phyloP scores from a whole-genome alignment of 1,284 basidiomycete species.

The Phenoliferia sp. region DNA sequence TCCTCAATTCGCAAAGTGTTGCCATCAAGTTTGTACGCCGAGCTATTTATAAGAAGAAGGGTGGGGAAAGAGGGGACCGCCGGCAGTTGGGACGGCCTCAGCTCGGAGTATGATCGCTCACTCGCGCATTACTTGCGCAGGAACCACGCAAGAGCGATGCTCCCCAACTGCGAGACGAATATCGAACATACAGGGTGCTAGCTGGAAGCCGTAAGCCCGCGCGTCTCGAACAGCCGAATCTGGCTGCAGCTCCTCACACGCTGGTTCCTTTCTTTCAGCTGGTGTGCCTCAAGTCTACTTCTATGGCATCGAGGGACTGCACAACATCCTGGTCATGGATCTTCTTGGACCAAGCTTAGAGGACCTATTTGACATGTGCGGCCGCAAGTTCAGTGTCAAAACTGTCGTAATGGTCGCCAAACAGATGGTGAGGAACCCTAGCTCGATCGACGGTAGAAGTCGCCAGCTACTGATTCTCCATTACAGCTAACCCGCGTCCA shows the following conservation, averaged over 20 bases:
- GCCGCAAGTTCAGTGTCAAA: constrained; percentile 88
- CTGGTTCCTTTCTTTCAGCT: constrained; percentile 6
- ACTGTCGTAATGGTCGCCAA: constrained; percentile 95
- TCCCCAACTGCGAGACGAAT: constrained; percentile 92
- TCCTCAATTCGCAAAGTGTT: constrained; percentile 90
- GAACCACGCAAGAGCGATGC: constrained; percentile 95
- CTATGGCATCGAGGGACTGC: constrained; percentile 94
- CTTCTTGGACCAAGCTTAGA: constrained; percentile 87
- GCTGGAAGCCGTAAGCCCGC: constrained; percentile 72
- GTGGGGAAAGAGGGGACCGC: no score
- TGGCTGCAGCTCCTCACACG: not conserved
- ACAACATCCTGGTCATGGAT: constrained; percentile 96
- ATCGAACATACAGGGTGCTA: constrained; percentile 92
- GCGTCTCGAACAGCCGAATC: not conserved
- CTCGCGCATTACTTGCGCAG: constrained; percentile 46
- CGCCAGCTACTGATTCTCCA: no score
- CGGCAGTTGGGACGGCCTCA: no score
- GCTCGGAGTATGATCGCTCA: constrained; percentile 42
- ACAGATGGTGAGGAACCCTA: constrained; percentile 71
- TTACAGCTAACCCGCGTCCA: constrained; percentile 84
- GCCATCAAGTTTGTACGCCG: constrained; percentile 98
- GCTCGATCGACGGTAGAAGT: no score
- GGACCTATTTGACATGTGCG: constrained; percentile 94
- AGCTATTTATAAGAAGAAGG: no score
- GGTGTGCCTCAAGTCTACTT: constrained; percentile 74